Conservation (phyloP, 179 eudicot species). For the Kewa caespitosa region DNA sequence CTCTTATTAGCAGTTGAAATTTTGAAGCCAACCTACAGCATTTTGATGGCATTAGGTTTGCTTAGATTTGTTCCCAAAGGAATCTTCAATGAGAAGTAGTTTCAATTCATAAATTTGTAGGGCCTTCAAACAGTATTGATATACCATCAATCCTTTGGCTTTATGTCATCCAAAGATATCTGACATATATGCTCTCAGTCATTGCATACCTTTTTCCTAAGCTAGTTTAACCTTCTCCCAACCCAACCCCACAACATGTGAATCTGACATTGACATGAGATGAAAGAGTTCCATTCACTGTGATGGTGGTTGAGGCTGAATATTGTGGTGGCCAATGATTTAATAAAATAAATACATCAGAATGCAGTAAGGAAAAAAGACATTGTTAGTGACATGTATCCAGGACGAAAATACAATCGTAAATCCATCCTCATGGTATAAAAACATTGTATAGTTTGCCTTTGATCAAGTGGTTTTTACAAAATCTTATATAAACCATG, state of each 20-base stretch:
- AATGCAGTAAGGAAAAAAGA: neutral
- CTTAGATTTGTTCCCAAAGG: constrained; percentile 4
- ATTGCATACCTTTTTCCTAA: constrained; percentile 5
- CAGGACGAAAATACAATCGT: no score
- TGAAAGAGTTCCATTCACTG: neutral
- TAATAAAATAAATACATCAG: neutral
- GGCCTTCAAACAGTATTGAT: constrained; percentile 16
- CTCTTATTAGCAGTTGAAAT: no score
- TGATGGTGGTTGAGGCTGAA: neutral
- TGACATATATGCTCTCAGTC: constrained; percentile 18
- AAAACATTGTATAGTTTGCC: neutral
- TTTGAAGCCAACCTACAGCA: no score
- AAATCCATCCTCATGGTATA: neutral
- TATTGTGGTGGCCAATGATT: neutral
- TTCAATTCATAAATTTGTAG: constrained; percentile 17
- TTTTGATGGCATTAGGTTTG: no score
- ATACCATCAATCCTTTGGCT: constrained; percentile 29
- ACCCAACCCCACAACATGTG: constrained; percentile 23
- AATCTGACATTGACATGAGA: constrained; percentile 16
- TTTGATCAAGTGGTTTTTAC: neutral
- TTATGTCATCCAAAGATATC: constrained; percentile 22
- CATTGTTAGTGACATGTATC: no score
- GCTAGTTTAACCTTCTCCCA: neutral
- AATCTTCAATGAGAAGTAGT: constrained; percentile 25
- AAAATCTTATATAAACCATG: neutral